These are phyloP conservation scores for Vitis hybrid DNA, from an alignment of 177 flowering plant genomes.

Conservation along the genomic window DNA sequence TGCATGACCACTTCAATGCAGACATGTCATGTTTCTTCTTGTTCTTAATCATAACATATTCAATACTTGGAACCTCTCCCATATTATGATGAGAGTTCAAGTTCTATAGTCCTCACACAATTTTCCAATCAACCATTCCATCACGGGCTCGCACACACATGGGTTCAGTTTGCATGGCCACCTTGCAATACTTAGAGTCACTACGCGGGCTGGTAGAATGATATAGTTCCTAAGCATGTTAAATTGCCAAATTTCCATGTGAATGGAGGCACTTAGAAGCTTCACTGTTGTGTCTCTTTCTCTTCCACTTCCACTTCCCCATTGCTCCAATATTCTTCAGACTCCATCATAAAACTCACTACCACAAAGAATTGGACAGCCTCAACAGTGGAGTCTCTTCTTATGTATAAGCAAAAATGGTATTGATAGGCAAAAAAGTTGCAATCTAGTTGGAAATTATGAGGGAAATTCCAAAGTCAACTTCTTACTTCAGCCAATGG, in stretches of 20 bases:
- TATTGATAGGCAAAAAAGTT: slow-evolving; percentile 1
- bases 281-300: slow-evolving; percentile 3
- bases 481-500: slow-evolving; percentile 17
- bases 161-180: no score
- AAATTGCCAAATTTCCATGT: neutral
- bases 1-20: no score
- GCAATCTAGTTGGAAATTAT: slow-evolving; percentile 5
- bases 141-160: no score
- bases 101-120: no score
- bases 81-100: no score
- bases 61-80: no score
- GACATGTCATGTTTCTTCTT: no score
- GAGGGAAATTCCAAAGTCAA: slow-evolving; percentile 12
- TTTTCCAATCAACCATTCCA: no score
- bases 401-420: slow-evolving; percentile 7
- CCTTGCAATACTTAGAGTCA: no score
- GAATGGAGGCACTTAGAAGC: slow-evolving; percentile 15
- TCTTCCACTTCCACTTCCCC: neutral
- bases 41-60: no score
- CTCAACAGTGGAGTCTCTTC: slow-evolving; percentile 2
- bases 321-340: slow-evolving; percentile 11
- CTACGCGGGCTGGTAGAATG: no score
- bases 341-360: slow-evolving; percentile 21
- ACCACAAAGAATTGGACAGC: slow-evolving; percentile 17
- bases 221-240: no score